These are phyloP conservation scores for Nemania abortiva DNA, from an alignment of 2,329 filamentous ascomycete species.

Conservation along the genomic window DNA sequence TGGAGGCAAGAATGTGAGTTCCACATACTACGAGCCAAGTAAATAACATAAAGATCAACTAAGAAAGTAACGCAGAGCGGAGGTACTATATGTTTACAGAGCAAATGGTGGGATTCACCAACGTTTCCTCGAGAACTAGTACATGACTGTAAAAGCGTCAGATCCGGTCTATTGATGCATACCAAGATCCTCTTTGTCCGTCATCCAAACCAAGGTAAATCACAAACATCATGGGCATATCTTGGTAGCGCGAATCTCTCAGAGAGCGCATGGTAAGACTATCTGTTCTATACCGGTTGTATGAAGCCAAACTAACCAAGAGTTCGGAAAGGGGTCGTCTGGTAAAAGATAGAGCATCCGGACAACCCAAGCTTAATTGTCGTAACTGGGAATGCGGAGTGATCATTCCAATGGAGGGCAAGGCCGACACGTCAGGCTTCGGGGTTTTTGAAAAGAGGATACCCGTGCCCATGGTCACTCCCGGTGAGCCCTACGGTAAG, in stretches of 20 bases:
- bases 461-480: slow-evolving; percentile 59
- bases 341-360: slow-evolving; percentile 74
- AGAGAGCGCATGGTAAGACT: slow-evolving; percentile 86
- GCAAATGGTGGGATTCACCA: slow-evolving; percentile 75
- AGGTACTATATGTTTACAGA: slow-evolving; percentile 85
- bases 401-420: slow-evolving; percentile 69
- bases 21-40: neutral
- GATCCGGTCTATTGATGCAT: slow-evolving; percentile 83
- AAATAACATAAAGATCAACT: slow-evolving; percentile 4
- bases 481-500: slow-evolving; percentile 50
- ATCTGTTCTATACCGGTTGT: neutral
- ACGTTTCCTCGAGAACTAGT: slow-evolving; percentile 80
- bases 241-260: slow-evolving; percentile 92
- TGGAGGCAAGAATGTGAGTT: slow-evolving; percentile 69
- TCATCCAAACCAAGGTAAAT: slow-evolving; percentile 37
- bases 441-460: slow-evolving; percentile 54
- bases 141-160: slow-evolving; percentile 79
- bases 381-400: slow-evolving; percentile 98
- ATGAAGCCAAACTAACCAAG: slow-evolving; percentile 31
- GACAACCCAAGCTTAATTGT: slow-evolving; percentile 80
- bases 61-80: slow-evolving; percentile 63
- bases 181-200: slow-evolving; percentile 78
- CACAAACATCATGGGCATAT: slow-evolving; percentile 77
- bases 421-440: slow-evolving; percentile 33
- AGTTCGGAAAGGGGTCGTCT: slow-evolving; percentile 75